A percentile compares a stretch with the other conserved stretches of the same genome.
Conservation (phyloP, 2,329 filamentous ascomycete genomes). For the Neocatenulostroma microsporum region DNA sequence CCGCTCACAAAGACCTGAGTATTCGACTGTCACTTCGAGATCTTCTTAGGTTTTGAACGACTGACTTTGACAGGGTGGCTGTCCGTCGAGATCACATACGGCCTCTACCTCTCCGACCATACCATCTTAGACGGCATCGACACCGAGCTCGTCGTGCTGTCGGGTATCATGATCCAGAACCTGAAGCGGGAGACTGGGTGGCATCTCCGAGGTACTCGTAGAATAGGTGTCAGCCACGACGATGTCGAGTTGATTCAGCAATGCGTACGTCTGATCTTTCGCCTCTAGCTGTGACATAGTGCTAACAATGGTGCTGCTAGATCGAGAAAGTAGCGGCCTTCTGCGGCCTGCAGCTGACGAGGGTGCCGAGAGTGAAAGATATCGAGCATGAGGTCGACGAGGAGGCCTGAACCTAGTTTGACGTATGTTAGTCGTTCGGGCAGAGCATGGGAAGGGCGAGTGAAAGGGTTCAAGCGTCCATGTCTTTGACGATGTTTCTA, state of each 20-base stretch:
- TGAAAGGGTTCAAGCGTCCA: too few relatives aligned
- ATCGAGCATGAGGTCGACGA: conserved; percentile 34
- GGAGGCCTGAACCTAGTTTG: background rate
- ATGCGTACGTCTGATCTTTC: conserved; percentile 27
- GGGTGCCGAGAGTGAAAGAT: conserved; percentile 32
- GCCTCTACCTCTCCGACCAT: conserved; percentile 51
- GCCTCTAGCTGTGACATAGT: conserved; percentile 2
- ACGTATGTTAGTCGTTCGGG: too few relatives aligned
- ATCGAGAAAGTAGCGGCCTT: conserved; percentile 34
- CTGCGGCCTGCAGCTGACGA: conserved; percentile 28
- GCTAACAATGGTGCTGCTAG: conserved; percentile 12
- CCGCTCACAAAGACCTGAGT: conserved; percentile 42
- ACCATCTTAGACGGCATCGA: conserved; percentile 48
- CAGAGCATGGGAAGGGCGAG: too few relatives aligned
- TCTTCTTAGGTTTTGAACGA: too few relatives aligned
- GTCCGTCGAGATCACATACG: conserved; percentile 50
- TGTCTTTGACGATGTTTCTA: too few relatives aligned
- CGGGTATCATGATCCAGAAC: conserved; percentile 53
- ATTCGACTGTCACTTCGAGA: too few relatives aligned
- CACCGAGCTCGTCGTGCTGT: conserved; percentile 48
- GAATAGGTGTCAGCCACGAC: conserved; percentile 41
- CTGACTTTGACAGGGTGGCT: conserved; percentile 36
- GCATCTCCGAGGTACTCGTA: conserved; percentile 46
- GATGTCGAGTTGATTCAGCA: conserved; percentile 39
- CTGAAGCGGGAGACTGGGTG: conserved; percentile 46